Base-by-base conservation (phyloP, 169 alveolate species). In the Plasmodium yoelii region DNA sequence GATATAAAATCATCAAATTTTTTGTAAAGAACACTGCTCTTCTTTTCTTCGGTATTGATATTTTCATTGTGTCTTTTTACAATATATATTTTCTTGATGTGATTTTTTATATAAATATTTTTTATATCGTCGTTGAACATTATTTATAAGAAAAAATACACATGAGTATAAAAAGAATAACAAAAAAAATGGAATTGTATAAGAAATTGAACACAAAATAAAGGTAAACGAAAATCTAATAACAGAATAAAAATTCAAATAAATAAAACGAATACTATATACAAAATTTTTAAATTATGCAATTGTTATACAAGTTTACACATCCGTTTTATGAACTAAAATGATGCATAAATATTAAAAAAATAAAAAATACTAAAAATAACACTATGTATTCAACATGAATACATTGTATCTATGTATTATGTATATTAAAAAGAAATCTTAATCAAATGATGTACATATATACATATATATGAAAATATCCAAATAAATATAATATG, bases 101-200 rank as follows among this genome's bases (percentile, higher is more conserved):
- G 18, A 22, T 82, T 82, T 60, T 82, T 82, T 69, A 82, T 39
- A 34, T 68, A 82, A 34, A 68, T 53, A 9, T 65, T 60, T 56
- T 69, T 70, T 39, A 82, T 82, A 57, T 82, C 90, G 22, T 68
- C 56, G 15, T 57, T 56, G 61, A 82, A 56, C 90, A 82, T 82
- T 82, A 68, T 82, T 82, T 56, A 82, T 55, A 59, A 42, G 46
- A 15, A 7, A 59, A 53, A n/a, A 70, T 53, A 55, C 28, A 34
- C 57, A 55, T 34, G 72, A 55, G 19, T 19, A 46, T 7, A 1
- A 64, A 34, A 56, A 6, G 34, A 13, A 55, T 63, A 63, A 75
- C 39, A 61, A 18, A 64, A 51, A 19, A 69, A 69, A 67, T n/a
- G 7, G 34, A 22, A 2, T 18, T 46, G 47, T 44, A 12, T 13